Percentiles rank a stretch among this genome's conserved stretches.
phyloP scores from a whole-genome alignment of 768 basidiomycete genomes.

The Naganishia onofrii region DNA sequence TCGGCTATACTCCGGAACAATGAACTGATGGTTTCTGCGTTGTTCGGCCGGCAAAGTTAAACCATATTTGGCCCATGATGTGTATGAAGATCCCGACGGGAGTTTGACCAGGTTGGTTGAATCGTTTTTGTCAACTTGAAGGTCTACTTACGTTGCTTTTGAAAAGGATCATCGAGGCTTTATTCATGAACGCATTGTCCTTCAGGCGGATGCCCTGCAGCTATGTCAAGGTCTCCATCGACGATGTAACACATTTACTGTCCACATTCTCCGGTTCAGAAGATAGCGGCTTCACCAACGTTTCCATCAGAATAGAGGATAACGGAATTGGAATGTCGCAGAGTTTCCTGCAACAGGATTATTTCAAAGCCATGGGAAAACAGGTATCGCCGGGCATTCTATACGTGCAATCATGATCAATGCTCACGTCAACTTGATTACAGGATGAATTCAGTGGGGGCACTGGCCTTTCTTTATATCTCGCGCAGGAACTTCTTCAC shows the following conservation, averaged over 20 bases:
- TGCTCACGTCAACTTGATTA: neutral
- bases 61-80: conserved; percentile 10
- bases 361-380: conserved; percentile 11
- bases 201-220: neutral
- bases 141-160: neutral
- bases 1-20: too few relatives aligned
- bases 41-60: neutral
- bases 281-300: neutral
- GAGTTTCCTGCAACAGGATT: neutral
- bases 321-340: conserved; percentile 7
- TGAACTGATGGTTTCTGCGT: neutral
- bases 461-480: conserved; percentile 10
- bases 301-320: conserved; percentile 7
- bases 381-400: neutral
- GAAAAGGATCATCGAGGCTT: conserved; percentile 10
- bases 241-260: conserved; percentile 1
- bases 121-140: neutral
- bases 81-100: conserved; percentile 2
- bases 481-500: conserved; percentile 9
- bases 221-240: conserved; percentile 8
- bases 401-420: too few relatives aligned
- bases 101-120: conserved; percentile 2
- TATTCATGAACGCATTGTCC: conserved; percentile 15
- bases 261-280: neutral
- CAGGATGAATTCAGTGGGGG: conserved; percentile 15